These are phyloP conservation scores for Metschnikowia gruessii DNA, from an alignment of 805 yeast genomes.

Conservation along the genomic window DNA sequence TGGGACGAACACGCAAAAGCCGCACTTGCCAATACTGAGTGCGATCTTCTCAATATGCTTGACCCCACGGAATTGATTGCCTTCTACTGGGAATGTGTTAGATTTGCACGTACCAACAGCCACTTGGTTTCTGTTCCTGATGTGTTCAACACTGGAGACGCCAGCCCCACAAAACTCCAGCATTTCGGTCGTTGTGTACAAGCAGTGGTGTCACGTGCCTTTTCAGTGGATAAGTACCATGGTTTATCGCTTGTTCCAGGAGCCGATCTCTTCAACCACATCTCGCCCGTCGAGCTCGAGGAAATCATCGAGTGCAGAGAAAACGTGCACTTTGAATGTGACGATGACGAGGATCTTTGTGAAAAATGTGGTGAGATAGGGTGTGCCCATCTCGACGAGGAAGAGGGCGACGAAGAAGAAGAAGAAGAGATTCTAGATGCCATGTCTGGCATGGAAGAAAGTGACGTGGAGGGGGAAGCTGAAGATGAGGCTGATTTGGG, in stretches of 20 bases:
- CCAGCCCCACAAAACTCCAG: constrained; percentile 26
- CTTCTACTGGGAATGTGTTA: constrained; percentile 38
- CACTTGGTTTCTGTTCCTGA: constrained; percentile 35
- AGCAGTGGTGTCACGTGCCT: constrained; percentile 73
- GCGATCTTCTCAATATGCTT: constrained; percentile 56
- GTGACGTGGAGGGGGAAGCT: constrained; percentile 8
- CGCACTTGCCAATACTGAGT: constrained; percentile 58
- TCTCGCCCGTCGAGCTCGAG: constrained; percentile 30
- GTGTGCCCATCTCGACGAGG: constrained; percentile 12
- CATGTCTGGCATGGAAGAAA: constrained; percentile 3
- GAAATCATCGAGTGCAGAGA: constrained; percentile 35
- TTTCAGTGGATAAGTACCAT: constrained; percentile 73
- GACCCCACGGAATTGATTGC: constrained; percentile 44
- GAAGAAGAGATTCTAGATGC: neutral
- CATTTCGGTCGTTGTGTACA: constrained; percentile 57
- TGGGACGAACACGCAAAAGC: constrained; percentile 55
- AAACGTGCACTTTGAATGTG: constrained; percentile 42
- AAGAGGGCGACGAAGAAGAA: neutral
- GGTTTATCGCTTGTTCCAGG: constrained; percentile 82
- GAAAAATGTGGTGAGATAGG: constrained; percentile 20
- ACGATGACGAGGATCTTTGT: constrained; percentile 21
- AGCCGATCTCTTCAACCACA: constrained; percentile 86
- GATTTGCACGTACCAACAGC: constrained; percentile 38
- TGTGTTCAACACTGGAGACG: constrained; percentile 25
- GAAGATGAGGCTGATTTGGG: constrained; percentile 14